A percentile compares a stretch with the other conserved stretches of the same genome.
Evolutionary conservation across 1,284 basidiomycete genomes (phyloP).

Genomic region (Volvariella surrecta): DNA sequence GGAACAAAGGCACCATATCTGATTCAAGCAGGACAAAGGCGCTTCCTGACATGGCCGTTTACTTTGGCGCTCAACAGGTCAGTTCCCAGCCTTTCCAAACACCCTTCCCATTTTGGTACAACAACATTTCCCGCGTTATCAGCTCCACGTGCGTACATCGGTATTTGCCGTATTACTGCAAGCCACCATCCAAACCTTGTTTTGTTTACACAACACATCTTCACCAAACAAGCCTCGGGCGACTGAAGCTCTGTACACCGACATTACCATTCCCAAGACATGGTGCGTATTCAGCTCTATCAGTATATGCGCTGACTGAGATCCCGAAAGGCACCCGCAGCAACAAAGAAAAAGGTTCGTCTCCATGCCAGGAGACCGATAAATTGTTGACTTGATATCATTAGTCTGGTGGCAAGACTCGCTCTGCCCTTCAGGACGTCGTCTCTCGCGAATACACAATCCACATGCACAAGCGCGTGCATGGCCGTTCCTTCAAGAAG

Average conservation of each 20-base stretch:
- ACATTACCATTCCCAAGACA: slow-evolving; percentile 48
- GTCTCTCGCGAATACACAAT: slow-evolving; percentile 96
- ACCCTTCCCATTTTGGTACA: neutral
- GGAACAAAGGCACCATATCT: slow-evolving; percentile 17
- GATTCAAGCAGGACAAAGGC: slow-evolving; percentile 6
- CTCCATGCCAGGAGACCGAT: slow-evolving; percentile 8
- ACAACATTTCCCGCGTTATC: slow-evolving; percentile 3
- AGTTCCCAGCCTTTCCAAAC: slow-evolving; percentile 3
- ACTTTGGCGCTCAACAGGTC: neutral
- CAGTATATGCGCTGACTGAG: slow-evolving; percentile 5
- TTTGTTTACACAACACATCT: slow-evolving; percentile 27
- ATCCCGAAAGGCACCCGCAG: slow-evolving; percentile 20
- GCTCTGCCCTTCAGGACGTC: slow-evolving; percentile 92
- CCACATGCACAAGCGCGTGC: slow-evolving; percentile 90
- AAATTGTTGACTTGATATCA: slow-evolving; percentile 13
- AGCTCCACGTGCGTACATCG: slow-evolving; percentile 9
- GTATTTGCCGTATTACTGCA: slow-evolving; percentile 18
- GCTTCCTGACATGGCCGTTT: neutral
- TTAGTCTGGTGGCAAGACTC: slow-evolving; percentile 75
- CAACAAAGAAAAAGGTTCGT: slow-evolving; percentile 40
- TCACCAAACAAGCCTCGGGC: slow-evolving; percentile 22
- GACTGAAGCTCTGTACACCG: slow-evolving; percentile 28
- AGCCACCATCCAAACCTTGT: slow-evolving; percentile 32
- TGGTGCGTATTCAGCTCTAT: slow-evolving; percentile 35
- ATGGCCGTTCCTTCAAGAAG: slow-evolving; percentile 90